These are phyloP conservation scores for Arthrobotrys entomopaga DNA, from an alignment of 2,329 filamentous ascomycete species.

Conservation along the genomic window DNA sequence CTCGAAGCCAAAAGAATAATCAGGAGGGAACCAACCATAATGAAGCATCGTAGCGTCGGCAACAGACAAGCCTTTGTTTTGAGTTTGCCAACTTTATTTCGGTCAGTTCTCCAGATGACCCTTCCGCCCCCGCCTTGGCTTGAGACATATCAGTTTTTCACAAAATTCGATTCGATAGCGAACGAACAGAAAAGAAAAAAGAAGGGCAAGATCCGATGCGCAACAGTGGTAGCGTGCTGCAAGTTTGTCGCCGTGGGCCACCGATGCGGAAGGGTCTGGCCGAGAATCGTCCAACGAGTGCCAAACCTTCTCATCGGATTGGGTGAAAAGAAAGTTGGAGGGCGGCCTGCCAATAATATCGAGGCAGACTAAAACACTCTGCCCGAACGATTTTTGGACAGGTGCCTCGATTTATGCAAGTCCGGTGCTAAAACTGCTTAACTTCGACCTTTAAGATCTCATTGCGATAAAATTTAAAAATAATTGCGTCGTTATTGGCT, in stretches of 20 bases:
- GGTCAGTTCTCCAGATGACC: constrained; percentile 22
- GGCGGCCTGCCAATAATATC: constrained; percentile 36
- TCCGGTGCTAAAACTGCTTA: neutral
- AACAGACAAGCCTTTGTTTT: constrained; percentile 24
- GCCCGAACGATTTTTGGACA: constrained; percentile 9
- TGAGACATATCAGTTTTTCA: too few relatives aligned
- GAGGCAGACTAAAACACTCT: constrained; percentile 39
- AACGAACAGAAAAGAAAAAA: neutral
- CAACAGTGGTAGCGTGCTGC: constrained; percentile 26
- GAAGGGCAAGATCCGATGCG: constrained; percentile 34
- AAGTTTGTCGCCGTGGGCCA: constrained; percentile 33
- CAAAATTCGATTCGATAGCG: too few relatives aligned
- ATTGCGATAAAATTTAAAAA: neutral
- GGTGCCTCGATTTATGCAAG: constrained; percentile 15
- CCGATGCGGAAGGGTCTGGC: constrained; percentile 44
- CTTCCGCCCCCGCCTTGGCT: constrained; percentile 46
- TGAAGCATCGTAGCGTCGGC: constrained; percentile 27
- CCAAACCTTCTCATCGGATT: constrained; percentile 40
- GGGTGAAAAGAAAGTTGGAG: constrained; percentile 5
- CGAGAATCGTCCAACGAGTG: constrained; percentile 17
- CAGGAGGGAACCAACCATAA: neutral
- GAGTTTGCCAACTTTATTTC: constrained; percentile 20
- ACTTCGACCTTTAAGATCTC: neutral
- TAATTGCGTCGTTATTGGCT: constrained; percentile 21
- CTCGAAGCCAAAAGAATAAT: constrained; percentile 17